Conservation (phyloP, 2,329 filamentous ascomycete species). For the Lasiodiplodia theobromae region DNA sequence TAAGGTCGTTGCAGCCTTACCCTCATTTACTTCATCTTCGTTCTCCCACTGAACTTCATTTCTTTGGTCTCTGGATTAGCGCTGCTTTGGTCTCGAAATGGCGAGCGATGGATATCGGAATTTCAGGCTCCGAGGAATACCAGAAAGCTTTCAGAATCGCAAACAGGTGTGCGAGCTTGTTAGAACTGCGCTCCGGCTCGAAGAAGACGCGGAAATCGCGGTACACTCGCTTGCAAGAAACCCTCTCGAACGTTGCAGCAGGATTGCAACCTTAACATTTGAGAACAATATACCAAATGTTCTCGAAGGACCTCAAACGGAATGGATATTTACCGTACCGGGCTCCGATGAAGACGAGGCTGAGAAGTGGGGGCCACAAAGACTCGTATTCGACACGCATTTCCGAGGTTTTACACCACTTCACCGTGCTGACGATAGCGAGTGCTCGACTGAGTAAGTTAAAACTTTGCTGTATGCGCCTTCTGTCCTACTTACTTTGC, state of each 20-base stretch:
- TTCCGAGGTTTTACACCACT: slow-evolving; percentile 28
- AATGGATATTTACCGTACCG: not conserved
- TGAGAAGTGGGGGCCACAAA: not conserved
- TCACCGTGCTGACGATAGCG: not conserved
- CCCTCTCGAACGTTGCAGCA: not conserved
- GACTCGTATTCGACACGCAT: slow-evolving; percentile 30
- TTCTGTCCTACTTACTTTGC: not conserved
- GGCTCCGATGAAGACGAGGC: not conserved
- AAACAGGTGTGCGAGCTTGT: not conserved
- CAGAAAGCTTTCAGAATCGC: not conserved
- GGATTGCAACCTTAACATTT: not conserved
- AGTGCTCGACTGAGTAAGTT: not conserved
- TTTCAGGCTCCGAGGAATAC: not conserved
- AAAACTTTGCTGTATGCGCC: not conserved
- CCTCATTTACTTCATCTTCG: not conserved
- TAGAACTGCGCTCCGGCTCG: not conserved
- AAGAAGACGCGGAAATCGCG: not conserved
- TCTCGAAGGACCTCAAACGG: too few relatives aligned
- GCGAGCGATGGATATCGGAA: not conserved
- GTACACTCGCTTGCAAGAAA: not conserved
- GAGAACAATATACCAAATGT: too few relatives aligned
- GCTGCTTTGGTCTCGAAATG: not conserved
- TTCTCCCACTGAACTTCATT: not conserved
- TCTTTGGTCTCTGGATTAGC: not conserved
- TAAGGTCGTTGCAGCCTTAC: accelerated